Evolutionary conservation across 768 basidiomycete species (phyloP), one percentile per base, ranked within the genome.

Genomic region (Termitomyces sp.): DNA sequence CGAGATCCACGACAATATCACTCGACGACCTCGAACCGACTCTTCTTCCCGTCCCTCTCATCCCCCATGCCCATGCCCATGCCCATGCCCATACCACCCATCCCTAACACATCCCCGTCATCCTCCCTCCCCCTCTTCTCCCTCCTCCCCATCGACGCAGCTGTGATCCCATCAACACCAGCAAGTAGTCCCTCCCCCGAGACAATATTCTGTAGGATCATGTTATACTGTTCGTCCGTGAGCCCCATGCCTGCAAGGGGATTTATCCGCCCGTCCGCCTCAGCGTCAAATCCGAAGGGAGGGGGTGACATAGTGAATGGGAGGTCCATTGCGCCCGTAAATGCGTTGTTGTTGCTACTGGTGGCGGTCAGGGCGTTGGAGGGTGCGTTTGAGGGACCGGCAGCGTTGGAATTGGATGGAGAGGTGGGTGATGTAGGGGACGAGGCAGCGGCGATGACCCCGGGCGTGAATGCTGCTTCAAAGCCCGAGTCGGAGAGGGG

Each of bases 171-270:
- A 67, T 65, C 41, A 74, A 75, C 54, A 39, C 41, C 49, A 12
- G 18, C 72, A 64, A 69, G 66, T 22, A 88, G 79, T 4, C 78
- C 77, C 63, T 89, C 89, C 33, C 81, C 84, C 66, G 74, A 81
- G 45, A 91, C 83, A 58, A 94, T 78, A 55, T 83, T 87, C 69
- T 87, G 85, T 63, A 95, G 70, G 58, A 95, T 91, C 61, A 83
- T 69, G 56, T 82, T 82, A 74, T 95, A 97, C 71, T 94, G 91
- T 68, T 95, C 91, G 65, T 95, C 93, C 16, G 87, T 84, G 56
- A 95, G 81, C 13, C 93, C 94, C 85, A 95, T 89, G 18, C 86
- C 89, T 16, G 88, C 89, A 44, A 97, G 78, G 6, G 92, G 91
- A 72, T 96, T 94, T 63, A 91, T 83, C 58, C 84, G 75, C 34